phyloP scores from a whole-genome alignment of 2,329 filamentous ascomycete genomes.

The Lasiodiplodia gonubiensis region DNA sequence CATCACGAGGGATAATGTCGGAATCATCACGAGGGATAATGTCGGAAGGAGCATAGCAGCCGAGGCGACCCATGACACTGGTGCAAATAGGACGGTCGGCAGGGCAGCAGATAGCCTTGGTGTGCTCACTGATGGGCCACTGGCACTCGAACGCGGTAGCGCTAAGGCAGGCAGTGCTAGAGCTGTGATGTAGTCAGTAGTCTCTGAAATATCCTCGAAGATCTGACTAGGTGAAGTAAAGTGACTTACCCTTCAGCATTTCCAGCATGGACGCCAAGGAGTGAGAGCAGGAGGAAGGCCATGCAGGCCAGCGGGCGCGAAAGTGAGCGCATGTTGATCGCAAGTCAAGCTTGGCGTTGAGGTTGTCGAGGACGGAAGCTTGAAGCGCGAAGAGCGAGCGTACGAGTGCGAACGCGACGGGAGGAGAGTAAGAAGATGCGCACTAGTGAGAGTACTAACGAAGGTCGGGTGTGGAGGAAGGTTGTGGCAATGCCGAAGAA shows the following conservation, averaged over 20 bases:
- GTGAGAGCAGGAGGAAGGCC: constrained; percentile 1
- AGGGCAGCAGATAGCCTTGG: background rate
- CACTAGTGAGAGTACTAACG: background rate
- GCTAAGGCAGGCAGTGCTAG: background rate
- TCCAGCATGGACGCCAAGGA: constrained; percentile 3
- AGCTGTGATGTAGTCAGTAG: background rate
- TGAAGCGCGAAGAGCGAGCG: constrained; percentile 1
- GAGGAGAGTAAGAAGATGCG: background rate
- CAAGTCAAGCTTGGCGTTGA: background rate
- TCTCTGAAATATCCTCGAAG: background rate
- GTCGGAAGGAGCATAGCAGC: too few relatives aligned
- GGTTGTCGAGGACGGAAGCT: background rate
- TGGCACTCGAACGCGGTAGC: background rate
- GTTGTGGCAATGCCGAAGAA: background rate
- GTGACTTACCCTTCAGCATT: background rate
- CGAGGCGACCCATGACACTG: background rate
- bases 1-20: background rate
- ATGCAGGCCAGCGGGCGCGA: constrained; percentile 6
- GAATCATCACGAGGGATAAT: background rate
- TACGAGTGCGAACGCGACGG: background rate
- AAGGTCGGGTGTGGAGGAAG: background rate
- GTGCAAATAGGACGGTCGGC: background rate
- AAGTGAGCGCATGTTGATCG: constrained; percentile 3
- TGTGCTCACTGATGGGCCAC: background rate
- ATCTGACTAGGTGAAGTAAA: background rate